A percentile compares a stretch with the other conserved stretches of the same genome.
These are phyloP conservation scores for Pichiaceae sp. DNA, from an alignment of 1,139 yeast species.

Conservation along the genomic window DNA sequence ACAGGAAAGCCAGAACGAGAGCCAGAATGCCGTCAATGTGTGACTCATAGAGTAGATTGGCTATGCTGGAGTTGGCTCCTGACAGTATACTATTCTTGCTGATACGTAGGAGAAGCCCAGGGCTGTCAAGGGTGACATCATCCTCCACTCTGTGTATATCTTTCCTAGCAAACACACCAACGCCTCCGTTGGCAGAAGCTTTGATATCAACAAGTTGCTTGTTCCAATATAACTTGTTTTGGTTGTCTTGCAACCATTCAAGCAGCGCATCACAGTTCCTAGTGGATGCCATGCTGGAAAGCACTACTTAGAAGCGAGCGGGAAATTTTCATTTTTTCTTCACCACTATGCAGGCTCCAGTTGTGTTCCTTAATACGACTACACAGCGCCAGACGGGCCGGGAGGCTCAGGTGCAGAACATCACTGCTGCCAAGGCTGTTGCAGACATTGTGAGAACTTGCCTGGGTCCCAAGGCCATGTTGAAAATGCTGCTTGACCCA, in stretches of 20 bases:
- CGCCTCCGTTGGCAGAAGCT: conserved; percentile 51
- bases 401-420: conserved; percentile 93
- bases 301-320: neutral
- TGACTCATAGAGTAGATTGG: conserved; percentile 58
- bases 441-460: conserved; percentile 97
- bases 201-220: conserved; percentile 35
- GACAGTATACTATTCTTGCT: conserved; percentile 50
- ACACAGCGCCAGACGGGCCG: conserved; percentile 95
- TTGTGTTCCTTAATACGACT: conserved; percentile 71
- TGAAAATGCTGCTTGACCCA: conserved; percentile 95
- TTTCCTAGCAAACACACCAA: conserved; percentile 60
- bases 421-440: conserved; percentile 98
- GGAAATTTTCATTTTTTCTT: neutral
- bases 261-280: conserved; percentile 23
- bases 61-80: conserved; percentile 52
- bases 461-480: conserved; percentile 99
- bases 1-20: conserved; percentile 59
- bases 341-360: conserved; percentile 59
- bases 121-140: conserved; percentile 22
- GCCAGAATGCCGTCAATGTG: conserved; percentile 58
- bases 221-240: conserved; percentile 41
- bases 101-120: conserved; percentile 28
- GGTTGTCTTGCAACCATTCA: conserved; percentile 36
- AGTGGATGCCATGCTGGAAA: conserved; percentile 20
- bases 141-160: conserved; percentile 21